These are phyloP conservation scores for Phaeotremella skinneri DNA, from an alignment of 768 basidiomycete genomes.

Conservation along the genomic window DNA sequence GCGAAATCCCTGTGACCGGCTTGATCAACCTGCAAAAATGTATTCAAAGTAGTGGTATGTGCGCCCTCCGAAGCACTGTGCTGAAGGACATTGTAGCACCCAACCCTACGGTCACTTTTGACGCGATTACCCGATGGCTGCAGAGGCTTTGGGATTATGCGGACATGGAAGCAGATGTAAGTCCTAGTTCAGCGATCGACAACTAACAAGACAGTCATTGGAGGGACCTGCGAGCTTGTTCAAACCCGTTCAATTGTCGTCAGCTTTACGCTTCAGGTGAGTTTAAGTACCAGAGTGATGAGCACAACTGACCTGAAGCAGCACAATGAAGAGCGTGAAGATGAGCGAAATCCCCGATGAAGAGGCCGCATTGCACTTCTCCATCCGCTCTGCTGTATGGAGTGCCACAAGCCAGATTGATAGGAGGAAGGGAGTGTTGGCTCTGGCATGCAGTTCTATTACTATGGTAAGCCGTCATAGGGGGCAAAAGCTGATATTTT, in stretches of 20 bases:
- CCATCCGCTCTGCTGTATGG: slow-evolving; percentile 16
- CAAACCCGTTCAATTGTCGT: slow-evolving; percentile 31
- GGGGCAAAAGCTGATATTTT: not conserved
- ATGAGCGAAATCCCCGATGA: slow-evolving; percentile 22
- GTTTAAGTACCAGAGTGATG: slow-evolving; percentile 6
- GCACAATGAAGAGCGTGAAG: slow-evolving; percentile 13
- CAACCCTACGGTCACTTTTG: slow-evolving; percentile 9
- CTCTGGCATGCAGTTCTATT: slow-evolving; percentile 6
- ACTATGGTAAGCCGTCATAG: not conserved
- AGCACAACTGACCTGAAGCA: slow-evolving; percentile 1
- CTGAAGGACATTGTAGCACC: slow-evolving; percentile 4
- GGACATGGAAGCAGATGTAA: slow-evolving; percentile 12
- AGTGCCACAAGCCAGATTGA: slow-evolving; percentile 5
- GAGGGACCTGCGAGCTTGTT: slow-evolving; percentile 44
- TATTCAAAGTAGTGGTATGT: too few species aligned
- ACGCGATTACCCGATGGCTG: slow-evolving; percentile 13
- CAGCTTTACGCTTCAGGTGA: slow-evolving; percentile 38
- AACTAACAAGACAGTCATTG: slow-evolving; percentile 13
- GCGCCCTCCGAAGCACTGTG: too few species aligned
- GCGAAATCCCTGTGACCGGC: not conserved
- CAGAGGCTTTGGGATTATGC: slow-evolving; percentile 20
- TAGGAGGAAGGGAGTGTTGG: slow-evolving; percentile 8
- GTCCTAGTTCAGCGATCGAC: not conserved
- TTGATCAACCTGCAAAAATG: not conserved
- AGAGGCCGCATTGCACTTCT: slow-evolving; percentile 21